Evolutionary conservation across 2,329 filamentous ascomycete species (phyloP).

Genomic region (Aspergillus sp.): DNA sequence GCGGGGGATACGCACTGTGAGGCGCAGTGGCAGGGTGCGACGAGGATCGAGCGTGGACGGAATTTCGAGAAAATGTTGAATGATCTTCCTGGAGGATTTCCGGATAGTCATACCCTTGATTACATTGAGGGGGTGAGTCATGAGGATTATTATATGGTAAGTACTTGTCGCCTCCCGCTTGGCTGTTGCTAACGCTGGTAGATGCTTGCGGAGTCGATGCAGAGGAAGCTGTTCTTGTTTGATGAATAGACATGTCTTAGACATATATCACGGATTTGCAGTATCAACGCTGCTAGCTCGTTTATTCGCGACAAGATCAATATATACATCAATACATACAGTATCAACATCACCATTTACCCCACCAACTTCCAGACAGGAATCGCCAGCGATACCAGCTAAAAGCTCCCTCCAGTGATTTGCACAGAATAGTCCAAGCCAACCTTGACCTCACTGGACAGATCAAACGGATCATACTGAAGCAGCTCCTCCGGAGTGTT

Average conservation of each 20-base stretch:
- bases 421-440: conserved; percentile 1
- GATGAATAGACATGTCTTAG: too few relatives aligned
- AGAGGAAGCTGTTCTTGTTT: background rate
- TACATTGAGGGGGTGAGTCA: background rate
- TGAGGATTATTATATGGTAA: background rate
- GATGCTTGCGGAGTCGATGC: background rate
- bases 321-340: background rate
- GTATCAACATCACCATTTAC: background rate
- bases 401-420: background rate
- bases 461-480: conserved; percentile 8
- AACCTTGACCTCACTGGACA: background rate
- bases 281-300: too few relatives aligned
- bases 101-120: background rate
- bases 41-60: background rate
- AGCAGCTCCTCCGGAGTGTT: conserved; percentile 6
- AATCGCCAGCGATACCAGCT: background rate
- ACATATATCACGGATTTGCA: too few relatives aligned
- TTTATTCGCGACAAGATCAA: too few relatives aligned
- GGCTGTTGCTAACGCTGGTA: background rate
- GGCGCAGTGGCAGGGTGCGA: background rate
- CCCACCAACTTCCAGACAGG: too few relatives aligned
- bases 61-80: background rate
- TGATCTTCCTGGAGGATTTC: background rate
- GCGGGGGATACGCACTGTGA: background rate
- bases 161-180: background rate